Base-by-base conservation (phyloP, 805 yeast genomes). In the Pichia membranifaciens region DNA sequence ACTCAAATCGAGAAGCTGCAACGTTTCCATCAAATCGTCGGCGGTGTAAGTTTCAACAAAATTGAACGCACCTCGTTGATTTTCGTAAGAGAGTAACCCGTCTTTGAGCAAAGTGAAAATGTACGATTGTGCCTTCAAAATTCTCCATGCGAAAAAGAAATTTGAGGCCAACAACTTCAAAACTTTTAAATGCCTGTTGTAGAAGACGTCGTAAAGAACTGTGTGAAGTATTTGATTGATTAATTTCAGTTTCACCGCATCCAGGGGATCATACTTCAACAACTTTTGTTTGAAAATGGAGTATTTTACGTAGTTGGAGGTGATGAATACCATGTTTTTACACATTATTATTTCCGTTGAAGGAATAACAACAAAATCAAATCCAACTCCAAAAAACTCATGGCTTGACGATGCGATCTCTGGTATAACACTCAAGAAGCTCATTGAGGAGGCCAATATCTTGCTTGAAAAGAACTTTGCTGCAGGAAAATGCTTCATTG, bases 81-180 rank as follows among this genome's bases (percentile, higher is more conserved):
- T 22, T 18, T 43, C 37, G 20, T 22, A 44, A 7, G 32, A 16
- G 20, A 51, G 7, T 8, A 33, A 16, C 8, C 38, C 38, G 12
- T 56, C 56, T 32, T 56, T 59, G 13, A 76, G 49, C 5, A 73
- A 44, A 22, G 61, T 65, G 13, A 71, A 52, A 17, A 79, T 55
- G 39, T 67, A 71, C 7, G 59, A 60, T 41, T 75, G 76, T 1
- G 84, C 82, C 55, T 80, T 82, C 33, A 78, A 70, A 58, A 82
- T 72, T 62, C 84, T 74, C 79, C 82, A 79, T 2, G 87, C 84
- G 58, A 81, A 82, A 48, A 78, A 79, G 58, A 81, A 84, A 52
- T 78, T 71, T 20, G 67, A 69, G 21, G 85, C 77, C 33, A 84
- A 62, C 38, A 71, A 68, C 17, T 65, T 70, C 62, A 47, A 71